Evolutionary conservation across 495 filamentous ascomycete species (phyloP), one percentile per base, ranked within the genome.

Genomic region (Penicillium roqueforti): DNA sequence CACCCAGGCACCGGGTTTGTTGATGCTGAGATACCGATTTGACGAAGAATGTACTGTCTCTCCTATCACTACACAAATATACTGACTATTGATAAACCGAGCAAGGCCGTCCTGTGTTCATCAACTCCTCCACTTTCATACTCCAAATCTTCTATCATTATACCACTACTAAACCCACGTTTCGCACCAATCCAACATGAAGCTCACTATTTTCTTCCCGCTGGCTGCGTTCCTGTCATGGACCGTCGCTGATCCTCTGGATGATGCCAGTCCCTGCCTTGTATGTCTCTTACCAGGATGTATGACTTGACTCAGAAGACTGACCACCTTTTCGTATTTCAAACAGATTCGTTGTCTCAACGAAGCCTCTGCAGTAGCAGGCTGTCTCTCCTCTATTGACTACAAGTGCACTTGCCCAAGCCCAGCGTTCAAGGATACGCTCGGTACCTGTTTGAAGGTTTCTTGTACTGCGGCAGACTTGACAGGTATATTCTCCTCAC

Each of bases 131-230:
- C 10, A 31, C n/a, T 31, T 31, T 34, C 20, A 36, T 19, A 22
- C 20, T 28, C 16, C 22, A 14, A 42, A n/a, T 23, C 50, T 36
- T 32, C 20, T 8, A 26, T 32, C 32, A n/a, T 20, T 42, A 16
- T 5, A 39, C 9, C 22, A 6, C 28, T 50, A 31, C n/a, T 34
- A 28, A 10, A 26, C 4, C 28, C 45, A 26, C 45, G 5, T 25
- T 31, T 2, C 18, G 23, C 22, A 53, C 8, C 43, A 22, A 42
- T 38, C 10, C 47, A 60, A 56, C 37, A 67, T 67, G 64, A 67
- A 60, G 57, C 62, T 67, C 39, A 65, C 61, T 0, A 60, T 62
- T 43, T 60, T 60, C 54, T 43, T 60, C 19, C 64, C 64, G 5
- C 55, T 67, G 20, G 50, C 64, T 9, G 52, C 59, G 22, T 62